Evolutionary conservation across 306 rosid genomes (phyloP).

Genomic region (Gastrolobium villosum): DNA sequence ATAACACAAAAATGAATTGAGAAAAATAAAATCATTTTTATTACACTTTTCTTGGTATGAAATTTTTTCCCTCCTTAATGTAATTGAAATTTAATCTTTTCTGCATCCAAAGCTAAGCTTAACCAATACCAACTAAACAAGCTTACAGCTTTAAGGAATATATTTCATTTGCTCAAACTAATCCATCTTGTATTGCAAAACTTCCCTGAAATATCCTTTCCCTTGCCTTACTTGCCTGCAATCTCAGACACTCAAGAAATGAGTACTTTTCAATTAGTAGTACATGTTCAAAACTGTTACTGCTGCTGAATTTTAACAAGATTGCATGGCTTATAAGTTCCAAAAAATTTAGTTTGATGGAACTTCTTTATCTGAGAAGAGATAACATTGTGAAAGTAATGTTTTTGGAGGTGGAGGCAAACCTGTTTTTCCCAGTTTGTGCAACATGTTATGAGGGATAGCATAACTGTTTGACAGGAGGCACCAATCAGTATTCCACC

Average conservation of each 20-base stretch:
- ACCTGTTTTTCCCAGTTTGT: slow-evolving; percentile 81
- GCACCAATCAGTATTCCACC: slow-evolving; percentile 70
- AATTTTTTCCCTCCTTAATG: background rate
- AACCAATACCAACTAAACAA: slow-evolving; percentile 11
- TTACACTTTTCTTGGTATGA: background rate
- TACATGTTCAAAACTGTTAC: background rate
- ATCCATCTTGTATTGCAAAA: slow-evolving; percentile 44
- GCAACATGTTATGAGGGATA: slow-evolving; percentile 55
- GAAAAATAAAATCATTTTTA: background rate
- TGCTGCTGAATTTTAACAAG: background rate
- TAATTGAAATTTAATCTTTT: slow-evolving; percentile 5
- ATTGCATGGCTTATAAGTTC: background rate
- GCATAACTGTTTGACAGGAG: slow-evolving; percentile 58
- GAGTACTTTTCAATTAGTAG: slow-evolving; percentile 7
- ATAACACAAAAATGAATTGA: slow-evolving; percentile 12
- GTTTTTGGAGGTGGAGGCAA: slow-evolving; percentile 33
- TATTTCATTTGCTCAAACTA: slow-evolving; percentile 30
- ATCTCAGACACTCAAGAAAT: slow-evolving; percentile 36
- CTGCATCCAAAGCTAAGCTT: background rate
- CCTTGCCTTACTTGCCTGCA: slow-evolving; percentile 68
- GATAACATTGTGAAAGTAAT: slow-evolving; percentile 5
- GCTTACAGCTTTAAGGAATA: slow-evolving; percentile 12
- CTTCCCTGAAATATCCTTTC: slow-evolving; percentile 62
- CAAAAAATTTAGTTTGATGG: background rate
- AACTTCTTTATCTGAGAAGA: background rate